Base-by-base conservation (phyloP, 176 grass and related monocot species). In the Musa acuminata region DNA sequence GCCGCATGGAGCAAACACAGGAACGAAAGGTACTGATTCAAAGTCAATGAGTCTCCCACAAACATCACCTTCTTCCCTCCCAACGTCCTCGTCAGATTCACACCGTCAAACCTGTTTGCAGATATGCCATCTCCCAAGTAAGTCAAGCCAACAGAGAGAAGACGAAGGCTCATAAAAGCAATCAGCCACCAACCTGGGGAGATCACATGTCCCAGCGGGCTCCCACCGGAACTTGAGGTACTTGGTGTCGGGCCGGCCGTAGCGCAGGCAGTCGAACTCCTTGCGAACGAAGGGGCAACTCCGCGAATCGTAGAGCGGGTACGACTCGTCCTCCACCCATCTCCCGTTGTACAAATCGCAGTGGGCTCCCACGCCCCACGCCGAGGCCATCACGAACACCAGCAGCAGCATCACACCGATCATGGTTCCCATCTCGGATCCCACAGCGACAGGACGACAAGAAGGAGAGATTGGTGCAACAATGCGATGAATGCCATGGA, bases 201-300 rank as follows among this genome's bases (percentile, higher is more conserved):
- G 9, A 24, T 87, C 54, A 77, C 92, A 96, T 1, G 84, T 80
- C 67, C 55, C 75, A 13, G 84, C 72, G 12, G 84, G 93, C 63
- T 83, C 82, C 93, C 93, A 97, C 59, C 88, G 78, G 80, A 87
- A 88, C 79, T 73, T 79, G 72, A 90, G 93, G 76, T 90, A 97
- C n/a, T 13, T 4, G 16, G 19, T 86, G 76, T 97, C 93, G 20
- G 87, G 72, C 48, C 93, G 90, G 43, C 68, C 72, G 59, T 84
- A 97, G 20, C 79, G 85, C 20, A 14, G 4, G 87, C 93, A 97
- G 48, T 88, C 77, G 83, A 90, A 97, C 83, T 97, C 93, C 53
- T 77, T 35, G 17, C 90, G 93, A 81, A 88, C 72, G 80, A 97
- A 97, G 11, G 93, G 90, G 72, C 93, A 97, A 10, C 19, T 58